Evolutionary conservation across 148 eudicot species (phyloP).

Genomic region (Gaultheria prostrata): DNA sequence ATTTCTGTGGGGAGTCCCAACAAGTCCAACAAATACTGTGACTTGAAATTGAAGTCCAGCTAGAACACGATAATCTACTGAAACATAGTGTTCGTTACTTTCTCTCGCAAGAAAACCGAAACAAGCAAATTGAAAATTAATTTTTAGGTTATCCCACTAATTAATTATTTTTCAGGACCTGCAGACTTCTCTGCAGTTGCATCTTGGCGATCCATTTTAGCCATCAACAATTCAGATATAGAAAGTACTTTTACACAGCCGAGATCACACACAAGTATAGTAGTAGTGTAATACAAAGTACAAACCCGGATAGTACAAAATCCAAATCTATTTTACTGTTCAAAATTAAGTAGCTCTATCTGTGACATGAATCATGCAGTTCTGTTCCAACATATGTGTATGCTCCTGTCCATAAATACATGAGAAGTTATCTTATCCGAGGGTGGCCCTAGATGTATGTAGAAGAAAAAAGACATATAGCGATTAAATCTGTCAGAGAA

Average conservation of each 20-base stretch:
- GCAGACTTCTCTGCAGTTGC: no score
- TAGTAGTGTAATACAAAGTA: no score
- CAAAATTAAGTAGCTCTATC: not conserved
- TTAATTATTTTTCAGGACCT: no score
- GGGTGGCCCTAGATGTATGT: not conserved
- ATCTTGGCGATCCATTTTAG: no score
- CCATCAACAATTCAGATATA: no score
- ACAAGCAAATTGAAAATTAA: not conserved
- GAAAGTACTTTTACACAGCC: no score
- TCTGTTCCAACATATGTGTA: not conserved
- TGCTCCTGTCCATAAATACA: not conserved
- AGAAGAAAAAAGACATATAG: not conserved
- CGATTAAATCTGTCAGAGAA: not conserved
- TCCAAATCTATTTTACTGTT: not conserved
- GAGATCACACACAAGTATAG: no score
- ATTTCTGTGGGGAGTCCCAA: not conserved
- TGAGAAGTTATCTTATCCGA: not conserved
- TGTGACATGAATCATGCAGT: not conserved
- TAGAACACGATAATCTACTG: not conserved
- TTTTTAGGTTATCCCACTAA: no score
- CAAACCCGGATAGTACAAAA: no score
- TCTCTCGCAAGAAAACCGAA: no score
- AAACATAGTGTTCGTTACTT: no score
- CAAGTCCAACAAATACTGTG: not conserved
- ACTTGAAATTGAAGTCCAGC: not conserved